Evolutionary conservation across 495 filamentous ascomycete genomes (phyloP).

Genomic region (Thermothielavioides terrestris): DNA sequence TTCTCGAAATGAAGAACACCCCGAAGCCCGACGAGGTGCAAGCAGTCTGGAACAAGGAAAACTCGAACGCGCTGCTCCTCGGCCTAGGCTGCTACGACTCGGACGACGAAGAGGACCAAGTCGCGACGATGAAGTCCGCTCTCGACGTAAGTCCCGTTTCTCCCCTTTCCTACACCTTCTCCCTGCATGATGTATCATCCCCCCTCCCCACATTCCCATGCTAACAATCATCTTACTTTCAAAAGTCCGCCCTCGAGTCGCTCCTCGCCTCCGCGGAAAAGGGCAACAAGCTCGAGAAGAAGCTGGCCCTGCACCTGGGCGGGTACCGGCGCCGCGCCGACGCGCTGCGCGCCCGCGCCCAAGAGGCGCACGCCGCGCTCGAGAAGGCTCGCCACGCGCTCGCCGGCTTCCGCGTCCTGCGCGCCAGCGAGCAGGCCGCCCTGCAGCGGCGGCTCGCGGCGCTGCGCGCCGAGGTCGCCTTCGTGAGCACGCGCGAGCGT

Average conservation of each 20-base stretch:
- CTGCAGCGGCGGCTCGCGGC: slow-evolving; percentile 63
- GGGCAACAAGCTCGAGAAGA: slow-evolving; percentile 85
- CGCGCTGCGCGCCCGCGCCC: slow-evolving; percentile 68
- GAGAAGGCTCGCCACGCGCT: slow-evolving; percentile 63
- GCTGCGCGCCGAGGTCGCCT: slow-evolving; percentile 72
- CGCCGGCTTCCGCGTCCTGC: slow-evolving; percentile 64
- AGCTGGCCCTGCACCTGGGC: slow-evolving; percentile 76
- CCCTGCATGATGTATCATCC: neutral
- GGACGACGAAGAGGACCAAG: slow-evolving; percentile 57
- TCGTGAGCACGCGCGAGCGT: slow-evolving; percentile 73
- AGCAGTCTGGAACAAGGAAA: slow-evolving; percentile 56
- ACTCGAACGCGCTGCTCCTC: slow-evolving; percentile 52
- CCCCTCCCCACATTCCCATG: too few species aligned
- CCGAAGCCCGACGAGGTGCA: slow-evolving; percentile 54
- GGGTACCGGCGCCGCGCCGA: slow-evolving; percentile 87
- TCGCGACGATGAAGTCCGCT: slow-evolving; percentile 50
- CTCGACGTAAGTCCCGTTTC: slow-evolving; percentile 55
- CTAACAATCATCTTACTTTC: slow-evolving; percentile 29
- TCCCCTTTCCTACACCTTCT: slow-evolving; percentile 2
- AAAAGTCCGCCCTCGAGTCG: slow-evolving; percentile 62
- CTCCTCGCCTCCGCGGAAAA: slow-evolving; percentile 65
- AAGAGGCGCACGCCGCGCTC: slow-evolving; percentile 68
- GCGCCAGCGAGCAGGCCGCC: slow-evolving; percentile 69
- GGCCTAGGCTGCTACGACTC: slow-evolving; percentile 71
- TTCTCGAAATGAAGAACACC: slow-evolving; percentile 58